phyloP scores from a whole-genome alignment of 805 yeast genomes.

The Candida insectorum region DNA sequence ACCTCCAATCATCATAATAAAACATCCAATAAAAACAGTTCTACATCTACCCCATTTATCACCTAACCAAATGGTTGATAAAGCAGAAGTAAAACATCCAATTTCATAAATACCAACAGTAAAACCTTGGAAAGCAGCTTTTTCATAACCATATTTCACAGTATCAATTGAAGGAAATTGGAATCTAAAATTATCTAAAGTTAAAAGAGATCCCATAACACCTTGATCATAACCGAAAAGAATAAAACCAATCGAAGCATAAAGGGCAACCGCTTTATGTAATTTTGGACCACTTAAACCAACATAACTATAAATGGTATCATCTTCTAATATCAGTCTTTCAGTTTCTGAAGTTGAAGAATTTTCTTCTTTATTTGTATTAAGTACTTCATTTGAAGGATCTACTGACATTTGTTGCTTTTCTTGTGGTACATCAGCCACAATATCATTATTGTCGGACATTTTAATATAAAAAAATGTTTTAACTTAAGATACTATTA shows the following conservation, averaged over 20 bases:
- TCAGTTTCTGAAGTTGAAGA: slow-evolving; percentile 5
- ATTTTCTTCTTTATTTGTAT: slow-evolving; percentile 1
- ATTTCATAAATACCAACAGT: slow-evolving; percentile 62
- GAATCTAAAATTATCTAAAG: slow-evolving; percentile 41
- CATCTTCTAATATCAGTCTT: no score
- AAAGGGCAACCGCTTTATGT: slow-evolving; percentile 9
- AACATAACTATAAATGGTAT: slow-evolving; percentile 9
- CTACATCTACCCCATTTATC: slow-evolving; percentile 66
- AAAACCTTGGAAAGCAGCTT: slow-evolving; percentile 56
- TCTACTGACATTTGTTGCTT: no score
- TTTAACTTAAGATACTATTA: no score
- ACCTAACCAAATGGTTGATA: slow-evolving; percentile 60
- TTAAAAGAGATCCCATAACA: slow-evolving; percentile 64
- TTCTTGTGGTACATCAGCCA: no score
- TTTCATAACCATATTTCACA: slow-evolving; percentile 8
- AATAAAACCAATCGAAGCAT: slow-evolving; percentile 48
- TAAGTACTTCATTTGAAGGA: not conserved
- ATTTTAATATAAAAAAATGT: no score
- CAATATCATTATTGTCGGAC: no score
- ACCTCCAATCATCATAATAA: slow-evolving; percentile 60
- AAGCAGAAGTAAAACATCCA: slow-evolving; percentile 74
- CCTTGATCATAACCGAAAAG: slow-evolving; percentile 82
- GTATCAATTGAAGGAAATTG: slow-evolving; percentile 29
- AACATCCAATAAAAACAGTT: slow-evolving; percentile 53
- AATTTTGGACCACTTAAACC: slow-evolving; percentile 10